These are phyloP conservation scores for Saxophila tyrrhenica DNA, from an alignment of 495 filamentous ascomycete species.

Conservation along the genomic window DNA sequence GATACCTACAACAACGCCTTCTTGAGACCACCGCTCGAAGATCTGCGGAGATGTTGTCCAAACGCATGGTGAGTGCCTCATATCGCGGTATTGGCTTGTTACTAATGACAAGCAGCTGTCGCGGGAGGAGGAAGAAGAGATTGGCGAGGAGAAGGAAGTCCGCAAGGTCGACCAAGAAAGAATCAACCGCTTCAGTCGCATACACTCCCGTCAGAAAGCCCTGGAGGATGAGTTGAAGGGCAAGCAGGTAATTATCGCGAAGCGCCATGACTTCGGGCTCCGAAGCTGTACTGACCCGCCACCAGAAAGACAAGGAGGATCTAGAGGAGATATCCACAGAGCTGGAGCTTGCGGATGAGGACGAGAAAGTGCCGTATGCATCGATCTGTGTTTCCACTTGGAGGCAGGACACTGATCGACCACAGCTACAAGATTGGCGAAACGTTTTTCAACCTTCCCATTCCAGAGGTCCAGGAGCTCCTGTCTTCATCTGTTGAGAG, in stretches of 20 bases:
- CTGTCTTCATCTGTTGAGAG: slow-evolving; percentile 57
- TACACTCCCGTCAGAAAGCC: slow-evolving; percentile 71
- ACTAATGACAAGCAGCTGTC: slow-evolving; percentile 59
- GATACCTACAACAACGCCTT: not conserved
- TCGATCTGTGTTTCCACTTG: not conserved
- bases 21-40: not conserved
- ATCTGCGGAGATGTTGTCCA: slow-evolving; percentile 10
- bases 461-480: slow-evolving; percentile 73
- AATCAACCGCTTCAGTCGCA: slow-evolving; percentile 92
- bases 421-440: slow-evolving; percentile 91
- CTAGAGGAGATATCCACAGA: slow-evolving; percentile 84
- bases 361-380: slow-evolving; percentile 76
- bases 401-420: slow-evolving; percentile 4
- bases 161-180: slow-evolving; percentile 95
- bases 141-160: slow-evolving; percentile 73
- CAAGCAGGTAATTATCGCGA: slow-evolving; percentile 62
- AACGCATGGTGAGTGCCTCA: slow-evolving; percentile 32
- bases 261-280: slow-evolving; percentile 5
- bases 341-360: slow-evolving; percentile 90
- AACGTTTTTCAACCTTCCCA: slow-evolving; percentile 76
- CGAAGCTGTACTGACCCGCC: not conserved
- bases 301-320: slow-evolving; percentile 94
- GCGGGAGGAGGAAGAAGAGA: slow-evolving; percentile 75
- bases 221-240: slow-evolving; percentile 71
- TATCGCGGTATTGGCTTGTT: too few relatives aligned